These are phyloP conservation scores for Ramalina peruviana DNA, from an alignment of 495 filamentous ascomycete genomes.

Conservation along the genomic window DNA sequence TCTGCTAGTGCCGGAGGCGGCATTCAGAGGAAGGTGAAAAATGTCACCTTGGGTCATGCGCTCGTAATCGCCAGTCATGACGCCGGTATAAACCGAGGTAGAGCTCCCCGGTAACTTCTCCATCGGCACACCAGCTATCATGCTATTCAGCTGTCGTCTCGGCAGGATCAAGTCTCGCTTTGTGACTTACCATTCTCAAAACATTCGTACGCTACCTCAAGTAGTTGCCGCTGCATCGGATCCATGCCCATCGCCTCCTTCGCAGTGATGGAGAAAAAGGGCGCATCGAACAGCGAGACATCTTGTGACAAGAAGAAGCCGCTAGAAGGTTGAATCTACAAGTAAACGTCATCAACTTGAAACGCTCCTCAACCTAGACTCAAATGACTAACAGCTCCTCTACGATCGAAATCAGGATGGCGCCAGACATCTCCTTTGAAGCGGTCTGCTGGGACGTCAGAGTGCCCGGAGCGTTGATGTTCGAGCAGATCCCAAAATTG, in stretches of 20 bases:
- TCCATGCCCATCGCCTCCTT: slow-evolving; percentile 36
- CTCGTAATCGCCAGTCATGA: slow-evolving; percentile 5
- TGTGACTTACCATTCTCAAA: slow-evolving; percentile 33
- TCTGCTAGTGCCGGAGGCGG: background rate
- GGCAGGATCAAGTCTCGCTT: slow-evolving; percentile 3
- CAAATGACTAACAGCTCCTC: slow-evolving; percentile 16
- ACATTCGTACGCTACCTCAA: slow-evolving; percentile 47
- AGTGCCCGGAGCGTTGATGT: slow-evolving; percentile 19
- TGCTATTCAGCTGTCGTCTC: no score
- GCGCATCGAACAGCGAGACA: slow-evolving; percentile 23
- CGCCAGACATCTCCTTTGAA: slow-evolving; percentile 16
- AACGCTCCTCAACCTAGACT: no score
- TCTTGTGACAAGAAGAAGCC: slow-evolving; percentile 30
- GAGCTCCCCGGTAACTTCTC: slow-evolving; percentile 1
- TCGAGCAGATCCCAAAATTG: slow-evolving; percentile 42
- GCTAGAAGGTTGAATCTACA: background rate
- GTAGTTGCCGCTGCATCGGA: slow-evolving; percentile 36
- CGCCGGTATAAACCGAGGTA: slow-evolving; percentile 3
- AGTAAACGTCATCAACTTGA: no score
- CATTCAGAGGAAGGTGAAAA: background rate
- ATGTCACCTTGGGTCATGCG: slow-evolving; percentile 1
- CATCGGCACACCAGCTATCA: slow-evolving; percentile 27
- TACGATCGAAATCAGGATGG: slow-evolving; percentile 8
- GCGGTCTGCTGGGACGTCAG: slow-evolving; percentile 19
- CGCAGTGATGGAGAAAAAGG: slow-evolving; percentile 40